phyloP scores from a whole-genome alignment of 768 basidiomycete genomes.

The Russula olivacea region DNA sequence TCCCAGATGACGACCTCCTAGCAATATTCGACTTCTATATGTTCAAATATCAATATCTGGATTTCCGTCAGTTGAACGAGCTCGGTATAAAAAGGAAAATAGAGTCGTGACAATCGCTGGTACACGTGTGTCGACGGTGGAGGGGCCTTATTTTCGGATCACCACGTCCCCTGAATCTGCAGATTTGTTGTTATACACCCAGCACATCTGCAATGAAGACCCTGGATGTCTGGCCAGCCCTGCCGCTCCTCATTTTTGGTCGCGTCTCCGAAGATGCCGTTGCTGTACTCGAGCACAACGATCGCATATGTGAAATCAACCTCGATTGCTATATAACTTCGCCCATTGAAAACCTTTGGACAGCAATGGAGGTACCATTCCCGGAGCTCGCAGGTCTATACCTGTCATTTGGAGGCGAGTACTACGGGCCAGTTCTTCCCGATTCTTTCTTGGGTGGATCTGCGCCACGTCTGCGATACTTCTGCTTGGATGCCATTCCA shows the following conservation, averaged over 20 bases:
- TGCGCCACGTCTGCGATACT: too few species aligned
- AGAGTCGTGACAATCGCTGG: background rate
- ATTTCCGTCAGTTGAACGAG: too few species aligned
- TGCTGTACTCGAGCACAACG: background rate
- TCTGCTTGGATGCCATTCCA: too few species aligned
- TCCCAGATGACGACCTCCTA: too few species aligned
- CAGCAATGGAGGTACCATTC: background rate
- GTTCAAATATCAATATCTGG: background rate
- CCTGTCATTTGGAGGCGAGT: too few species aligned
- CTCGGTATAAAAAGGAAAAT: fast-evolving
- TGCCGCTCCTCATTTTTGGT: background rate
- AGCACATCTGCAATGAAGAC: background rate
- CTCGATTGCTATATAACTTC: too few species aligned
- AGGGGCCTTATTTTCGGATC: background rate
- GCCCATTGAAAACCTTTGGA: background rate
- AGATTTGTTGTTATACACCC: too few species aligned
- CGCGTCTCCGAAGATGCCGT: background rate
- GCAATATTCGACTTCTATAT: too few species aligned
- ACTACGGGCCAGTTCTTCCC: too few species aligned
- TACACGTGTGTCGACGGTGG: background rate
- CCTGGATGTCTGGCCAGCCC: background rate
- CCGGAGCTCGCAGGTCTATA: background rate
- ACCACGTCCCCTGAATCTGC: background rate
- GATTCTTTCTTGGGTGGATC: too few species aligned
- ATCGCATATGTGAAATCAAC: background rate